phyloP scores from a whole-genome alignment of 2,329 filamentous ascomycete species.

The Thielaviopsis musarum region DNA sequence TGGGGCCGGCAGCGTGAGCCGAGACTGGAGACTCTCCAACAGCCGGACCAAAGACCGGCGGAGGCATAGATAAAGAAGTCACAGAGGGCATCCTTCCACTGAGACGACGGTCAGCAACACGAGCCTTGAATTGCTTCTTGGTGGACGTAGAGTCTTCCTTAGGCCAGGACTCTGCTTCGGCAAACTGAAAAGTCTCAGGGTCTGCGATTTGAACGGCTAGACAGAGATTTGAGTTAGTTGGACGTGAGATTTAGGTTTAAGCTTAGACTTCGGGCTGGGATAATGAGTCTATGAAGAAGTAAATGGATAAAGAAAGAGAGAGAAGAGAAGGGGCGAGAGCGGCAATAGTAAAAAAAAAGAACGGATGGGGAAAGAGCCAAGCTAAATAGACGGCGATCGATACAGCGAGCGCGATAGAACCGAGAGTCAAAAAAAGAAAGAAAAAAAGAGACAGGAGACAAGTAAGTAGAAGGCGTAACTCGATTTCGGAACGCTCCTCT shows the following conservation, averaged over 20 bases:
- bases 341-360: neutral
- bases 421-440: neutral
- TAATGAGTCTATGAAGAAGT: neutral
- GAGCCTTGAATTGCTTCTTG: constrained; percentile 25
- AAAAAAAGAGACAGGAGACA: neutral
- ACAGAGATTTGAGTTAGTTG: neutral
- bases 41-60: constrained; percentile 1
- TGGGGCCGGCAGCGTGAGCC: neutral
- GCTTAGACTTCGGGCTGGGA: too few species aligned
- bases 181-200: constrained; percentile 19
- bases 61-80: constrained; percentile 6
- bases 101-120: constrained; percentile 21
- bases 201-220: constrained; percentile 38
- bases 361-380: neutral
- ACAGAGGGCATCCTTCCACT: constrained; percentile 20
- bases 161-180: constrained; percentile 13
- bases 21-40: constrained; percentile 3
- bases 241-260: constrained; percentile 14
- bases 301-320: neutral
- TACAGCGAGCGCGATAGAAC: neutral
- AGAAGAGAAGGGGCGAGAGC: neutral
- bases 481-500: neutral
- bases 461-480: neutral
- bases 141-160: constrained; percentile 15
- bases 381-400: neutral